These are phyloP conservation scores for Cardamine resedifolia DNA, from an alignment of 345 rosid species.

Conservation along the genomic window DNA sequence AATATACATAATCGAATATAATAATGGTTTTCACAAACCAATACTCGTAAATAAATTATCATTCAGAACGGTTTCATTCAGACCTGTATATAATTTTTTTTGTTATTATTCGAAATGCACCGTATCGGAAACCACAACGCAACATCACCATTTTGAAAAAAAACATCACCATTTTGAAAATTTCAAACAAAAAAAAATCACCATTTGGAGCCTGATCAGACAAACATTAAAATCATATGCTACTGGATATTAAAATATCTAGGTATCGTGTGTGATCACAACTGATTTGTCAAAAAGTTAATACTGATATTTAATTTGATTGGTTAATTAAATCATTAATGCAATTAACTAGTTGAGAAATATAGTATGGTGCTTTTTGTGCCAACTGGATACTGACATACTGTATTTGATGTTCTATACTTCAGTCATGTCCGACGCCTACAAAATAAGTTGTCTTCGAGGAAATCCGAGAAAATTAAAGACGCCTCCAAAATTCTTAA, in stretches of 20 bases:
- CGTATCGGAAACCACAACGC: background rate
- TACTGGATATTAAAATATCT: background rate
- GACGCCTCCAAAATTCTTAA: background rate
- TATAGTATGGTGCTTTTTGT: slow-evolving; percentile 24
- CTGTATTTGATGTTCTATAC: background rate
- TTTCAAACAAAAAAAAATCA: too few relatives aligned
- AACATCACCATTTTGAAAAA: background rate
- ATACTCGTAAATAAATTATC: too few relatives aligned
- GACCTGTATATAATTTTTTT: too few relatives aligned
- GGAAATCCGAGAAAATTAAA: slow-evolving; percentile 1
- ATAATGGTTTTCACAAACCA: too few relatives aligned
- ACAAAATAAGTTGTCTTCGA: background rate
- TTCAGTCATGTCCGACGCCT: background rate
- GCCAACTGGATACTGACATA: too few relatives aligned
- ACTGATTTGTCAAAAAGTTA: background rate
- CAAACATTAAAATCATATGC: background rate
- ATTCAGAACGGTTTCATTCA: too few relatives aligned
- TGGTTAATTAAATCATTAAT: background rate
- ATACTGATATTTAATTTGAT: background rate
- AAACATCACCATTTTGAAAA: too few relatives aligned
- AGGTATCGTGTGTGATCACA: background rate
- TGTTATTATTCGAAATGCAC: background rate
- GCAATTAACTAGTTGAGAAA: too few relatives aligned
- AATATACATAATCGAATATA: too few relatives aligned
- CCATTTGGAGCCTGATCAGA: background rate